Conservation (phyloP, 371 early-diverging fungal species). For the Batrachochytrium dendrobatidis region DNA sequence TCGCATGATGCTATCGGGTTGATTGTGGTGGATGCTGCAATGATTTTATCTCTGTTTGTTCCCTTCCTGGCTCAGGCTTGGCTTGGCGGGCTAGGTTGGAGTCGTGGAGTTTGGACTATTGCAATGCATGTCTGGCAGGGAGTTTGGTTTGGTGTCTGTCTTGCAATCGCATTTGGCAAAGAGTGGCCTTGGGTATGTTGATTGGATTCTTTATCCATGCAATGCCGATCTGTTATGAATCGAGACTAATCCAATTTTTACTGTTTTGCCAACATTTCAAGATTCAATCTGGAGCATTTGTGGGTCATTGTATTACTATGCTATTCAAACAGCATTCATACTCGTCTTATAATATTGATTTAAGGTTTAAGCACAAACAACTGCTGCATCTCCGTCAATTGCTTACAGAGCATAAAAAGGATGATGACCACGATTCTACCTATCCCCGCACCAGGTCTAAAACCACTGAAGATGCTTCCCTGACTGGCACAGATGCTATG, state of each 20-base stretch:
- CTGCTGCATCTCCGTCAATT: constrained; percentile 6
- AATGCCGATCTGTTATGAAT: constrained; percentile 3
- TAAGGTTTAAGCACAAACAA: constrained; percentile 45
- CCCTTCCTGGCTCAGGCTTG: too few relatives aligned
- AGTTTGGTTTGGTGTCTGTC: constrained; percentile 33
- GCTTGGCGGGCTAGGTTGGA: too few relatives aligned
- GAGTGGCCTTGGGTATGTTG: constrained; percentile 77
- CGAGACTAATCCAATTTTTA: too few relatives aligned
- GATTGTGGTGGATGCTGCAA: constrained; percentile 20
- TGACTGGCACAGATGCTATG: not conserved
- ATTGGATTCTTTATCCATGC: constrained; percentile 6
- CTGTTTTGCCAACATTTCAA: constrained; percentile 10
- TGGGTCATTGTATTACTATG: constrained; percentile 83
- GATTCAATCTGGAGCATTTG: constrained; percentile 76
- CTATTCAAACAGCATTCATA: constrained; percentile 95
- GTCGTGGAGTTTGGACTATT: too few relatives aligned
- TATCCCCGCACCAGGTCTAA: not conserved
- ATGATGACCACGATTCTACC: constrained; percentile 16
- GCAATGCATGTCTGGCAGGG: constrained; percentile 66
- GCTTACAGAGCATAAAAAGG: constrained; percentile 18
- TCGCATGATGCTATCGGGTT: constrained; percentile 22
- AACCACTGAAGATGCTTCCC: too few relatives aligned
- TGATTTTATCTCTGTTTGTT: constrained; percentile 42
- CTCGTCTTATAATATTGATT: constrained; percentile 56
- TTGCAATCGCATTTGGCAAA: constrained; percentile 34